These are phyloP conservation scores for Pythium aristosporum DNA, from an alignment of 352 stramenopile genomes.

Conservation along the genomic window DNA sequence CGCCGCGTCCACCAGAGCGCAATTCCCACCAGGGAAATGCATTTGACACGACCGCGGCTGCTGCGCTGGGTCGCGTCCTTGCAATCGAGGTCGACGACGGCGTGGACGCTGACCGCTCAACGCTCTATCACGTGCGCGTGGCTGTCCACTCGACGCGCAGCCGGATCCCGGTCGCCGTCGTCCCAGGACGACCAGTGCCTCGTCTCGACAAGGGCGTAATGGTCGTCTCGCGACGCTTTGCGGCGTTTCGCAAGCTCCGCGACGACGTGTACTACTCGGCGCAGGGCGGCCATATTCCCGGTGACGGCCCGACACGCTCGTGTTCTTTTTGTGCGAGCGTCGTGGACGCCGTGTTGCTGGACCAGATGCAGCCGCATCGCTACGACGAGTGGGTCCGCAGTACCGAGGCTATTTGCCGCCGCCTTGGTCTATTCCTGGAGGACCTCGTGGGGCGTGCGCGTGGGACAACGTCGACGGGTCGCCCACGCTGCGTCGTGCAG, in stretches of 20 bases:
- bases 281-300: background rate
- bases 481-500: conserved; percentile 11
- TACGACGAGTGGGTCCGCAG: conserved; percentile 15
- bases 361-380: conserved; percentile 14
- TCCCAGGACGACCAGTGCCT: background rate
- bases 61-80: background rate
- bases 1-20: too few relatives aligned
- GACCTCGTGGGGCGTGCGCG: conserved; percentile 2
- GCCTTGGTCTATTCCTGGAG: conserved; percentile 2
- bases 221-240: background rate
- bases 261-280: conserved; percentile 15
- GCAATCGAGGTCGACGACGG: background rate
- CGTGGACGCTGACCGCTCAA: background rate
- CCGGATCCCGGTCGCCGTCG: background rate
- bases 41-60: background rate
- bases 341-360: conserved; percentile 14
- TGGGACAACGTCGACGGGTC: background rate
- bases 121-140: background rate
- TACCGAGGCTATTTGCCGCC: background rate
- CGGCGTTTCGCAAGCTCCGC: conserved; percentile 13
- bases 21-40: background rate
- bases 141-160: background rate
- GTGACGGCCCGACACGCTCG: background rate
- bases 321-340: conserved; percentile 16
- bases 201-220: background rate